phyloP scores from a whole-genome alignment of 139 green algal genomes.

The Chlorella sorokiniana region DNA sequence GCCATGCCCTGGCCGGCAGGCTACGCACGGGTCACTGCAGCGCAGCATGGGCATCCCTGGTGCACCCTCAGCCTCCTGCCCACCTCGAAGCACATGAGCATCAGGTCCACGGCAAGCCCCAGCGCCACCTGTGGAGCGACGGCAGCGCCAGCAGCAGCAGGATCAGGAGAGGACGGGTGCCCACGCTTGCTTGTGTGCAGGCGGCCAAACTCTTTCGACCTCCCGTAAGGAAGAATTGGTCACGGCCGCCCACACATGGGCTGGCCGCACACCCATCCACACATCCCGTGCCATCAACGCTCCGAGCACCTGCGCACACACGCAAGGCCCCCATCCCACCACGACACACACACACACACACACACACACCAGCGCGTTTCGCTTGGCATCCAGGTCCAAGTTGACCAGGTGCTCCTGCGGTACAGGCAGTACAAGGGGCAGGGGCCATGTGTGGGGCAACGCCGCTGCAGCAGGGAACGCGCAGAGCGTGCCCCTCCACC shows the following conservation, averaged over 20 bases:
- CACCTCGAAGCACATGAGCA: conserved; percentile 32
- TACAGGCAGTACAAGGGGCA: background rate
- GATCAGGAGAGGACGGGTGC: background rate
- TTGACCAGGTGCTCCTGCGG: conserved; percentile 25
- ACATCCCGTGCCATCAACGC: too few species aligned
- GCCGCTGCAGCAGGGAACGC: background rate
- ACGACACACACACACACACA: background rate
- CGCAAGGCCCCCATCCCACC: background rate
- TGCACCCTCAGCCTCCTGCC: too few species aligned
- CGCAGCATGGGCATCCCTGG: too few species aligned
- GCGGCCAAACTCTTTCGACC: too few species aligned
- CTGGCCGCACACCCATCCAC: too few species aligned
- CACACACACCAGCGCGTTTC: conserved; percentile 24
- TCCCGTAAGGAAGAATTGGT: too few species aligned
- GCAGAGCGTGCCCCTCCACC: too few species aligned
- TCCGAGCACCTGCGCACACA: background rate
- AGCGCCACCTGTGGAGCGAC: conserved; percentile 10
- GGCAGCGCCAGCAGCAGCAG: too few species aligned
- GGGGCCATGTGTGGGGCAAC: background rate
- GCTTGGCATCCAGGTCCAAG: conserved; percentile 34
- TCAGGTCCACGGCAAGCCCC: conserved; percentile 31
- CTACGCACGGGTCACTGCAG: too few species aligned
- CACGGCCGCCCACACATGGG: too few species aligned
- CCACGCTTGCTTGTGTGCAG: too few species aligned
- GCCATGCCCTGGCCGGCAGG: too few species aligned